Evolutionary conservation across 2,329 filamentous ascomycete genomes (phyloP), one percentile per base, ranked within the genome.

Genomic region (Hymenotorrendiella dingleyae): DNA sequence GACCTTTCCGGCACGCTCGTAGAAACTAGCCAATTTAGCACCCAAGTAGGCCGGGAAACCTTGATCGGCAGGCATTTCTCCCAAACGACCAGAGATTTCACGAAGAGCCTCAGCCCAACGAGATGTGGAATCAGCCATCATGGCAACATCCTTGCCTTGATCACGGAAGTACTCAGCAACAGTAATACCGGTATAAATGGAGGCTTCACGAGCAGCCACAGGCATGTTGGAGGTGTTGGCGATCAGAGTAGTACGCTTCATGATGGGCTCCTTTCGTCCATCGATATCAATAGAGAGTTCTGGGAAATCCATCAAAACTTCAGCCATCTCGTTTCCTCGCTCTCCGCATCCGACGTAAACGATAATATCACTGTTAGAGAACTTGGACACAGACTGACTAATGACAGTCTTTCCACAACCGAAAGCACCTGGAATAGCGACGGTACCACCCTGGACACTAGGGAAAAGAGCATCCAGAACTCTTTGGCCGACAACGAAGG

Each of bases 151-250:
- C 68, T 97, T 91, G 52, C 93, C 93, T 68, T 95, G 88, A 62
- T 98, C 93, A 54, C 93, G 79, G 74, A 97, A 97, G 62, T 98
- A 98, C 64, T 98, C 93, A 30, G 88, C 86, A 0, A 96, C 84
- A 1, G 46, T 54, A 14, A 96, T 95, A 37, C 79, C 93, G 3
- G 93, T 98, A 70, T 98, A 98, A 64, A 98, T 98, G 53, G 93
- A 98, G 45, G 93, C 93, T 68, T 98, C 93, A 71, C 93, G 88
- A 48, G 93, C 93, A 52, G 93, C 93, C 61, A 98, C 93, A 49
- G 93, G 93, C 93, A 98, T 98, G 76, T 98, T 98, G 59, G 93
- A 98, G 32, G 93, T 98, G 71, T 98, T 98, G 66, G 93, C 93
- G 63, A 98, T 97, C 48, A 98, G 77, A 17, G 89, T 94, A 12